Base-by-base conservation (phyloP, 2,329 filamentous ascomycete genomes). In the Tolypocladium album region DNA sequence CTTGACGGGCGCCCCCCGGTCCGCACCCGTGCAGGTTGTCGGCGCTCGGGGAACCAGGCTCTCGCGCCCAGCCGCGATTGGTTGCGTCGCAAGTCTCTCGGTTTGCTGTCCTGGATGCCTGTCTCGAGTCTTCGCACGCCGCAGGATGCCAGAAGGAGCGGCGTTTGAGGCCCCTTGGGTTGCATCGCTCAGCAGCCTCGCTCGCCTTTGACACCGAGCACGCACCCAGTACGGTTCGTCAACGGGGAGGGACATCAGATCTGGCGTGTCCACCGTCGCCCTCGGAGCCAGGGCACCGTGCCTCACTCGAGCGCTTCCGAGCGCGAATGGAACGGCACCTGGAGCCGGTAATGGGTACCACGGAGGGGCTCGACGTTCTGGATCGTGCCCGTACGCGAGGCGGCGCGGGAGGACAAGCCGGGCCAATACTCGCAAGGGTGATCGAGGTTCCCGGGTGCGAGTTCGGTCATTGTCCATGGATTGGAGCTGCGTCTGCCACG, bases 51-150 rank as follows among this genome's bases (percentile, higher is more conserved):
- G 13, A 59, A 59, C 40, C 20, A 56, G 58, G 58, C 40, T 50
- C 20, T 43, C 52, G 58, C 52, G 15, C 24, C 52, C 22, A 31
- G 40, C 34, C 42, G 31, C 56, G 40, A 59, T 59, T 56, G 58
- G 58, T n/a, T 53, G 58, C 58, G 58, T 56, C 52, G 58, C 58
- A 59, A 36, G 52, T 24, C 47, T 20, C 47, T 27, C n/a, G 39
- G 34, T 36, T 24, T 58, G n/a, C 36, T 50, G 24, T 42, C 24
- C 34, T 38, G 24, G 55, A 20, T 39, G 55, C 38, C 42, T 27
- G 47, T 34, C 52, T 11, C 7, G 52, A 47, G 36, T 17, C 17
- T 39, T 56, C 58, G 50, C 38, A 40, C 39, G 58, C 43, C 43
- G 47, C 50, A 40, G 50, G 38, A 39, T 55, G 50, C 50, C 50